Evolutionary conservation across 768 basidiomycete species (phyloP).

Genomic region (Auricularia auricula-judae): DNA sequence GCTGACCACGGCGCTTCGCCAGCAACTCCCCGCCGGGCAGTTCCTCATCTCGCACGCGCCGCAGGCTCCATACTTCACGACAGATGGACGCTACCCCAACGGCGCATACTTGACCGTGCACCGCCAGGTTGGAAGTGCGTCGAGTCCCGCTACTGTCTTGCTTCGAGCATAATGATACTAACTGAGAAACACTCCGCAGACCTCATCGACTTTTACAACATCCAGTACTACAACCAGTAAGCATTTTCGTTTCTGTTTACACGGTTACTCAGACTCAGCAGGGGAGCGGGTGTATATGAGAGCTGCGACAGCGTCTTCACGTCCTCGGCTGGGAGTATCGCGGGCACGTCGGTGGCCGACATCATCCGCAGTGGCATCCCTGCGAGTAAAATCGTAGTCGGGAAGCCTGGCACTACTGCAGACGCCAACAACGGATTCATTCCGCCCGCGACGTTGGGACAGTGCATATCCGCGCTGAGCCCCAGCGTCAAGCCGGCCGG

Average conservation of each 20-base stretch:
- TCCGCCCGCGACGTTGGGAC: background rate
- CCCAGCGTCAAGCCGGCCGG: background rate
- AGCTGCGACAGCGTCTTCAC: slow-evolving; percentile 12
- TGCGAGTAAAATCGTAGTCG: slow-evolving; percentile 25
- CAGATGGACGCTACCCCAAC: background rate
- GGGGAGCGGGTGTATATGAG: slow-evolving; percentile 4
- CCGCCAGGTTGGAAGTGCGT: slow-evolving; percentile 14
- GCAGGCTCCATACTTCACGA: slow-evolving; percentile 18
- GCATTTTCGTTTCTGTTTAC: background rate
- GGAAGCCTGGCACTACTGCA: slow-evolving; percentile 17
- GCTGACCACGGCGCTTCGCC: slow-evolving; percentile 4
- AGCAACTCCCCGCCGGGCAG: background rate
- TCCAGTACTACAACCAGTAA: background rate
- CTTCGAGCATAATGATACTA: background rate
- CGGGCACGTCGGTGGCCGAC: slow-evolving; percentile 22
- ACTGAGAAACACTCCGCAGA: background rate
- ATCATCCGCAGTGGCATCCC: slow-evolving; percentile 20
- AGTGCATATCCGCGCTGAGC: background rate
- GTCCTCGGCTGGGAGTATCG: slow-evolving; percentile 18
- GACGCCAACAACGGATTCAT: slow-evolving; percentile 1
- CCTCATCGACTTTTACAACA: slow-evolving; percentile 22
- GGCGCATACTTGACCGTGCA: slow-evolving; percentile 22
- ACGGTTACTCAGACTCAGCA: background rate
- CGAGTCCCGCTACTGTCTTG: background rate
- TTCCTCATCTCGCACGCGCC: slow-evolving; percentile 12